These are phyloP conservation scores for Coriolopsis trogii DNA, from an alignment of 1,284 basidiomycete genomes.

Conservation along the genomic window DNA sequence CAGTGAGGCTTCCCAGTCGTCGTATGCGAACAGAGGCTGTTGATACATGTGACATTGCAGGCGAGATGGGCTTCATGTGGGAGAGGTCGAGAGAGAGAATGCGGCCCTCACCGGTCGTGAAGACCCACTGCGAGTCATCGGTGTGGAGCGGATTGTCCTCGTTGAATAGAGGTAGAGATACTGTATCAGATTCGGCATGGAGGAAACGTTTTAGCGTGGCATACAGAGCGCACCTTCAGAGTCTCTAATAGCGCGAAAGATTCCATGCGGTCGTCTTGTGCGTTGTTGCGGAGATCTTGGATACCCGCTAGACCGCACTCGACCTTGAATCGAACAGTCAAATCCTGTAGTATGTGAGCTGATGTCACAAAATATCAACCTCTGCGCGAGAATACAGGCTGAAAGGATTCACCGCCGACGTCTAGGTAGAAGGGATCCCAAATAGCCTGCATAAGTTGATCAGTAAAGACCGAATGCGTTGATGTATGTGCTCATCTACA, in stretches of 20 bases:
- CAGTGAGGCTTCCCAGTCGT: slow-evolving; percentile 49
- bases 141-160: slow-evolving; percentile 76
- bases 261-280: slow-evolving; percentile 90
- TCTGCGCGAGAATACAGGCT: neutral
- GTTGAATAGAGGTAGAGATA: slow-evolving; percentile 93
- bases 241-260: slow-evolving; percentile 91
- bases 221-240: too few relatives aligned
- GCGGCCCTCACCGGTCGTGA: slow-evolving; percentile 95
- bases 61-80: slow-evolving; percentile 57
- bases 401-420: slow-evolving; percentile 53
- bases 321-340: slow-evolving; percentile 75
- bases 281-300: slow-evolving; percentile 77
- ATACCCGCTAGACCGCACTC: slow-evolving; percentile 86
- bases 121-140: slow-evolving; percentile 82
- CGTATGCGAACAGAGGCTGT: slow-evolving; percentile 42
- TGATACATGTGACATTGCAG: slow-evolving; percentile 72
- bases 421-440: slow-evolving; percentile 90
- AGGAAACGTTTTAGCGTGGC: too few relatives aligned
- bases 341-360: slow-evolving; percentile 80
- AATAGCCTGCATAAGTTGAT: slow-evolving; percentile 71
- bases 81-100: slow-evolving; percentile 68
- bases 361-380: neutral
- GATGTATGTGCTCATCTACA: too few relatives aligned
- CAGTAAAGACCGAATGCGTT: slow-evolving; percentile 14
- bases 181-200: slow-evolving; percentile 41